A percentile compares a stretch with the other conserved stretches of the same genome.
phyloP scores from a whole-genome alignment of 2,329 filamentous ascomycete species.

The Talaromyces sp. region DNA sequence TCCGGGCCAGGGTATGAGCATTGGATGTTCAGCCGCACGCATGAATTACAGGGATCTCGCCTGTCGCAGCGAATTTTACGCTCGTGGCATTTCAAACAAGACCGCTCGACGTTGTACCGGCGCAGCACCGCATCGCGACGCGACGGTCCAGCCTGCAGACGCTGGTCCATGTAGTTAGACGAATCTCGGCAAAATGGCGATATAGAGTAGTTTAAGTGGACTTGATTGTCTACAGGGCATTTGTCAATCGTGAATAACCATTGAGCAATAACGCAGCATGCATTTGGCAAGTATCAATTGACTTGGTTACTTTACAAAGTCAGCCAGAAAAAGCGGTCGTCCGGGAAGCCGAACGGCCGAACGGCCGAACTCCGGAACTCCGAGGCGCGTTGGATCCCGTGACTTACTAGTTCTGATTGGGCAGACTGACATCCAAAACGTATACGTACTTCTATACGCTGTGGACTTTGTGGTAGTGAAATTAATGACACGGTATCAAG shows the following conservation, averaged over 20 bases:
- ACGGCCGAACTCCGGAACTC: neutral
- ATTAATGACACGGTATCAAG: too few species aligned
- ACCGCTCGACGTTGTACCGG: constrained; percentile 13
- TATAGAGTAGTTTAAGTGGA: neutral
- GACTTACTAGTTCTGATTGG: neutral
- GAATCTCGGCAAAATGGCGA: neutral
- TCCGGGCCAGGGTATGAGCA: constrained; percentile 13
- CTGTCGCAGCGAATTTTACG: constrained; percentile 15
- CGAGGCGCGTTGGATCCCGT: neutral
- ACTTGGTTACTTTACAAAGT: neutral
- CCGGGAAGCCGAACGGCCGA: neutral
- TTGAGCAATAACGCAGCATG: neutral
- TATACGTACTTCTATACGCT: too few species aligned
- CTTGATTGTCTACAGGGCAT: neutral
- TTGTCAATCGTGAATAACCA: neutral
- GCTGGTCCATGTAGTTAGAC: neutral
- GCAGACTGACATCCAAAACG: too few species aligned
- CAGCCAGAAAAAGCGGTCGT: neutral
- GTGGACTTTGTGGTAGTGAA: too few species aligned
- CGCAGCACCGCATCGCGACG: neutral
- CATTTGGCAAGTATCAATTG: too few species aligned
- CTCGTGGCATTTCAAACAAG: constrained; percentile 15
- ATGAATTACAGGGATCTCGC: constrained; percentile 11
- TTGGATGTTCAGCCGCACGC: constrained; percentile 8
- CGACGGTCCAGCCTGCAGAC: neutral